A percentile compares a stretch with the other conserved stretches of the same genome.
These are phyloP conservation scores for Wickerhamiella siamensis DNA, from an alignment of 805 yeast species.

Conservation along the genomic window DNA sequence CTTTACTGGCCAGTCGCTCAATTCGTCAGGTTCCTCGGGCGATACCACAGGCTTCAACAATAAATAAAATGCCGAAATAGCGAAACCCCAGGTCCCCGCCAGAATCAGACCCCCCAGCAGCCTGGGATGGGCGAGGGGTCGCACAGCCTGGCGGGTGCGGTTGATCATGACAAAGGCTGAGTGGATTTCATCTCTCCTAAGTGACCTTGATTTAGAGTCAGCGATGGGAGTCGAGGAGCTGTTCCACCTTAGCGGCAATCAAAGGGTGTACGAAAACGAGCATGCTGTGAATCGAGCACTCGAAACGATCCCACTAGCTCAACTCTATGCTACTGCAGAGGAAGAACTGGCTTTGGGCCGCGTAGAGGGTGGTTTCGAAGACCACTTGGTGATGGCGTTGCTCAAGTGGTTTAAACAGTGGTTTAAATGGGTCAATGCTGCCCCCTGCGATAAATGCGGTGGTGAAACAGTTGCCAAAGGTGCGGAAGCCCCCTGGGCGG, in stretches of 20 bases:
- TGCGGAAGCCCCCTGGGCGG: constrained; percentile 10
- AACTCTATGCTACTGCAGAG: constrained; percentile 49
- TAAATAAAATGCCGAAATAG: constrained; percentile 5
- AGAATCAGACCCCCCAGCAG: constrained; percentile 8
- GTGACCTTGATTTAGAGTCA: neutral
- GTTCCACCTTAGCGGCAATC: neutral
- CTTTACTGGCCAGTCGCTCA: constrained; percentile 27
- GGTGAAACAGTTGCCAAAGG: constrained; percentile 30
- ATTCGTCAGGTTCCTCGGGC: constrained; percentile 14
- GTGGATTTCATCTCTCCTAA: neutral
- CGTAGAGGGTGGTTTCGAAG: constrained; percentile 35
- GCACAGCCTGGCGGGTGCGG: constrained; percentile 2
- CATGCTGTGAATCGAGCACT: constrained; percentile 41
- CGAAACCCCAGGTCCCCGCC: constrained; percentile 8
- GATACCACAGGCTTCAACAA: constrained; percentile 4
- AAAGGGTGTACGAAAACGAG: constrained; percentile 28
- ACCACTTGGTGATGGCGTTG: constrained; percentile 42
- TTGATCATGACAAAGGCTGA: neutral
- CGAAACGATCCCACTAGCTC: constrained; percentile 45
- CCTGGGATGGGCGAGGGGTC: neutral
- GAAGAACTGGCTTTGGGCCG: constrained; percentile 19
- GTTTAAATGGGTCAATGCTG: constrained; percentile 71
- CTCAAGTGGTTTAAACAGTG: constrained; percentile 62
- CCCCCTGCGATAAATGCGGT: constrained; percentile 45
- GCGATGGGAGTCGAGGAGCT: neutral